phyloP scores from a whole-genome alignment of 2,329 filamentous ascomycete genomes.

The Pseudogymnoascus sp. region DNA sequence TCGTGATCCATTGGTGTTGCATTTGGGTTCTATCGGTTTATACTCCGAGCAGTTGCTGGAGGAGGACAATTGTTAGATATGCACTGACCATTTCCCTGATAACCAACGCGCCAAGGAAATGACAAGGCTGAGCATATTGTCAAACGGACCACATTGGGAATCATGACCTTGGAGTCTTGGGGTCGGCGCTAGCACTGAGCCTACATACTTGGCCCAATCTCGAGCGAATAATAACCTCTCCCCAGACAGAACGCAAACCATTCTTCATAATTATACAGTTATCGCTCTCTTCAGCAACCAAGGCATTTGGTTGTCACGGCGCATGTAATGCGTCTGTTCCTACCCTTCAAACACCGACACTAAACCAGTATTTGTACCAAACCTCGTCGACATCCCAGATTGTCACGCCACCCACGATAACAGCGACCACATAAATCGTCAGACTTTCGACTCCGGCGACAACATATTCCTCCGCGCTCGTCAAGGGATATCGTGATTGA shows the following conservation, averaged over 20 bases:
- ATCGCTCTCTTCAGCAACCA: not conserved
- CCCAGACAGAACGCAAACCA: not conserved
- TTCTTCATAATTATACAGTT: not conserved
- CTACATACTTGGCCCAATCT: conserved; percentile 12
- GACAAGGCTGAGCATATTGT: conserved; percentile 1
- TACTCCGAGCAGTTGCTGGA: not conserved
- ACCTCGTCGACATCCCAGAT: not conserved
- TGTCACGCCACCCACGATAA: not conserved
- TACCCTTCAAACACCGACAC: conserved; percentile 1
- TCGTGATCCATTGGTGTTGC: conserved; percentile 16
- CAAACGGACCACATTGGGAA: conserved; percentile 6
- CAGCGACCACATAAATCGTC: conserved; percentile 3
- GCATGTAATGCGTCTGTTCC: not conserved
- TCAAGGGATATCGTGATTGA: not conserved
- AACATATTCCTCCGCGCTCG: not conserved
- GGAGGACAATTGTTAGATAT: not conserved
- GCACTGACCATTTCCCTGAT: conserved; percentile 4
- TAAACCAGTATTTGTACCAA: conserved; percentile 4
- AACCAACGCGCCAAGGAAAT: conserved; percentile 1
- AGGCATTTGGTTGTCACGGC: not conserved
- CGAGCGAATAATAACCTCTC: not conserved
- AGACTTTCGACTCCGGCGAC: not conserved
- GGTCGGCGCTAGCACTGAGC: conserved; percentile 1
- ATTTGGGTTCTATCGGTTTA: conserved; percentile 1
- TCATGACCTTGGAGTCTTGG: conserved; percentile 11